Percentiles rank a stretch among this genome's conserved stretches.
phyloP scores from a whole-genome alignment of 148 eudicot genomes.

The Arctostaphylos glauca region DNA sequence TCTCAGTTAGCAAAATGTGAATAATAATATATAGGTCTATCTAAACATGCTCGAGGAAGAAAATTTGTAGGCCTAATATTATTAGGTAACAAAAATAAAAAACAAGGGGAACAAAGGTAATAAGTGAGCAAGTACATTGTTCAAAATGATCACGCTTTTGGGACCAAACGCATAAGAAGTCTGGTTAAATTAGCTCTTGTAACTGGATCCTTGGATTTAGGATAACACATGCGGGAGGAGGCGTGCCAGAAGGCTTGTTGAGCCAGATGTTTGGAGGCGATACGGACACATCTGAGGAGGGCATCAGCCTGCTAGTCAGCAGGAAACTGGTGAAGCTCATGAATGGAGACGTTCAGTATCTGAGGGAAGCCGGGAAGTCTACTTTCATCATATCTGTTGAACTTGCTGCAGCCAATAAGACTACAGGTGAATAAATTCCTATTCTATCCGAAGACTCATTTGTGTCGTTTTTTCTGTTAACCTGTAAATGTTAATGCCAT shows the following conservation, averaged over 20 bases:
- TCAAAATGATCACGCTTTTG: background rate
- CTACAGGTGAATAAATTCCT: conserved; percentile 11
- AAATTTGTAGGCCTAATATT: background rate
- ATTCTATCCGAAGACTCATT: background rate
- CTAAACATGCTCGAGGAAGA: background rate
- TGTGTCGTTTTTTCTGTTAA: background rate
- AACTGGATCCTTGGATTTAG: conserved; percentile 33
- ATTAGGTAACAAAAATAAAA: no score
- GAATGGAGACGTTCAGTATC: conserved; percentile 88
- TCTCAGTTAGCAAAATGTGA: background rate
- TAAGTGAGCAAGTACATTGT: background rate
- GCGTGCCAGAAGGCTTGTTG: conserved; percentile 71
- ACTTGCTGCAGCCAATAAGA: conserved; percentile 54
- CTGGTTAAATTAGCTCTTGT: background rate
- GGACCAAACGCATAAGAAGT: background rate
- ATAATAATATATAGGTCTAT: background rate
- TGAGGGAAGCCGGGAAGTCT: conserved; percentile 68
- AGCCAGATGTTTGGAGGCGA: conserved; percentile 73
- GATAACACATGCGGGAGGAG: conserved; percentile 78
- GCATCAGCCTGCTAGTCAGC: conserved; percentile 72
- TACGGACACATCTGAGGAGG: conserved; percentile 67
- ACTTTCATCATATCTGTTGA: conserved; percentile 74
- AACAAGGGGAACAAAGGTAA: background rate
- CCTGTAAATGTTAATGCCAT: background rate
- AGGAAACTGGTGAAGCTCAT: conserved; percentile 81